These are phyloP conservation scores for Amanita brunnescens DNA, from an alignment of 768 basidiomycete species.

Conservation along the genomic window DNA sequence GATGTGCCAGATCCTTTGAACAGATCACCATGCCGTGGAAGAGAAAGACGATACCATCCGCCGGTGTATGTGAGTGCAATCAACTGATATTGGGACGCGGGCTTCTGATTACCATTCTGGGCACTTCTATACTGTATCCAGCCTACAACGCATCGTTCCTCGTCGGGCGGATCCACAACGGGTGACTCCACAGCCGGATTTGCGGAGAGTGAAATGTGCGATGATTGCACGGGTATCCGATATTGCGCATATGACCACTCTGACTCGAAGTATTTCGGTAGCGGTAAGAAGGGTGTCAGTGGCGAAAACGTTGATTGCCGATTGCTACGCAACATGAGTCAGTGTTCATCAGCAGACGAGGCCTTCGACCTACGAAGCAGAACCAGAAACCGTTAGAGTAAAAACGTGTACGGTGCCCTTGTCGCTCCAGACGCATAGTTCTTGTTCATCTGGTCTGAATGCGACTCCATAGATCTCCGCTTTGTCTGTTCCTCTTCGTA, in stretches of 20 bases:
- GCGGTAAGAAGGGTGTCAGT: slow-evolving; percentile 68
- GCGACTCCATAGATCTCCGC: slow-evolving; percentile 89
- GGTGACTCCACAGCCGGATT: slow-evolving; percentile 48
- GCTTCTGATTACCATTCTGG: slow-evolving; percentile 19
- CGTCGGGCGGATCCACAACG: slow-evolving; percentile 57
- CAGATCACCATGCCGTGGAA: slow-evolving; percentile 26
- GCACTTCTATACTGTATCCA: slow-evolving; percentile 58
- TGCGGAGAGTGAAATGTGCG: slow-evolving; percentile 73
- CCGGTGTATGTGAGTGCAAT: slow-evolving; percentile 82
- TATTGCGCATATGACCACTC: slow-evolving; percentile 96
- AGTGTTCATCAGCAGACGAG: background rate
- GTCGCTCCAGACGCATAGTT: slow-evolving; percentile 89
- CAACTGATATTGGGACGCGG: slow-evolving; percentile 55
- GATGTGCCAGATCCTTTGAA: slow-evolving; percentile 17
- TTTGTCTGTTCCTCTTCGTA: slow-evolving; percentile 81
- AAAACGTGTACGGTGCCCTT: slow-evolving; percentile 93
- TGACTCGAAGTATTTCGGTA: slow-evolving; percentile 90
- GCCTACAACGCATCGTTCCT: slow-evolving; percentile 81
- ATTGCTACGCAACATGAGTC: slow-evolving; percentile 39
- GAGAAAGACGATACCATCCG: slow-evolving; percentile 83
- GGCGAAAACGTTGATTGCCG: slow-evolving; percentile 80
- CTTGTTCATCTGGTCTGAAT: slow-evolving; percentile 78
- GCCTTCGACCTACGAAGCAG: slow-evolving; percentile 42
- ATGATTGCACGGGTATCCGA: slow-evolving; percentile 75
- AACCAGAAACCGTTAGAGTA: slow-evolving; percentile 55